Evolutionary conservation across 441 rosid species (phyloP), one percentile per base, ranked within the genome.

Genomic region (Dalechampia spathulata): DNA sequence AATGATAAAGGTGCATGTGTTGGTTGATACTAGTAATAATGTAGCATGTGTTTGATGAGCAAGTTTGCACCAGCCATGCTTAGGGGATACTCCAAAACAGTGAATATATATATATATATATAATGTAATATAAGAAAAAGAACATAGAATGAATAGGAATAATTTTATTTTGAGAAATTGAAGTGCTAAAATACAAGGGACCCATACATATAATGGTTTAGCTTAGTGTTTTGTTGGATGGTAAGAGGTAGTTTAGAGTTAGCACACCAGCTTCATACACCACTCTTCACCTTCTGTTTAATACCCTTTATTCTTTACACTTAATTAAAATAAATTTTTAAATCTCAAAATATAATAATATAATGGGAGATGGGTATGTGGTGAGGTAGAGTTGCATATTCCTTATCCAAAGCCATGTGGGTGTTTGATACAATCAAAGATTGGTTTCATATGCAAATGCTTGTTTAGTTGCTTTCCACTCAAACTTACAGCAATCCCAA

Each of bases 51-150:
- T 69, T 17, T 38, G 54, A 55, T 55, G 64, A 45, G 49, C 57
- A 58, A 51, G 61, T 53, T 44, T 58, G 62, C 64, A 69, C 75
- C 70, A 69, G 65, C 67, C 66, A 75, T 55, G 61, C 77, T 75
- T 75, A 25, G 70, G 65, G 61, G 32, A 23, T 57, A 66, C 77
- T 69, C 73, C 58, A 66, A 59, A 17, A 23, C 27, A 56, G 27
- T 43, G 30, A 43, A 9, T 22, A 19, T 26, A 36, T 41, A 22
- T 52, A 37, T 4, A 16, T 13, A 16, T 6, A 19, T 13, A 28
- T 13, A 46, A 28, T 13, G 10, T 4, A 11, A 10, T 17, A 38
- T 14, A 15, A 6, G 10, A 15, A 8, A 45, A 5, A 1, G 6
- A 23, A 45, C 6, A 8, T 10, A 44, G 23, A 3, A 46, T 12